Conservation (phyloP, 169 alveolate species). For the Blepharisma undulans region DNA sequence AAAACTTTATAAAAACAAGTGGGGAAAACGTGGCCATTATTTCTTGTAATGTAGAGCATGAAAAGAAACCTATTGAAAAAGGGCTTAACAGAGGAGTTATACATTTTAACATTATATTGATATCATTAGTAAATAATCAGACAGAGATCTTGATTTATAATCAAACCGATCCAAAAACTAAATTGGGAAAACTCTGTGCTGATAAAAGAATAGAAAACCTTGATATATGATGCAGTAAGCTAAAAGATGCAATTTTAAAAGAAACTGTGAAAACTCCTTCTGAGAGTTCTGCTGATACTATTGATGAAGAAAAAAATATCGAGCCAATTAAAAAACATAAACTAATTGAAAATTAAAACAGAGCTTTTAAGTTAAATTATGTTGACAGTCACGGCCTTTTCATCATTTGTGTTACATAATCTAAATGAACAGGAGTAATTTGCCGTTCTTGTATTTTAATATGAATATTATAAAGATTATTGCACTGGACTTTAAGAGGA, state of each 20-base stretch:
- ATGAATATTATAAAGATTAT: background rate
- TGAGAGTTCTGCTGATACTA: background rate
- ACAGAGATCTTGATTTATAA: constrained; percentile 10
- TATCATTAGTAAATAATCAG: background rate
- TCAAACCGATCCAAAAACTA: constrained; percentile 31
- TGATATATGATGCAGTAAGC: background rate
- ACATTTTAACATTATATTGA: background rate
- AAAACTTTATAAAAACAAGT: background rate
- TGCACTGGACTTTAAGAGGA: background rate
- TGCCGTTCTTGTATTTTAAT: background rate
- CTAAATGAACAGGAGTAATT: background rate
- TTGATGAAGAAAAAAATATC: background rate
- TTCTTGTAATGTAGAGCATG: background rate
- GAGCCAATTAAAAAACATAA: background rate
- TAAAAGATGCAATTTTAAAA: background rate
- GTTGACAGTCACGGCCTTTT: background rate
- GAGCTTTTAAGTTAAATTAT: background rate
- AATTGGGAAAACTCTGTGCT: background rate
- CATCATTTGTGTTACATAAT: background rate
- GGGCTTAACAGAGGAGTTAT: constrained; percentile 8
- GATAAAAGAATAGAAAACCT: background rate
- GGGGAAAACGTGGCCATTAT: background rate
- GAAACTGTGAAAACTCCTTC: background rate
- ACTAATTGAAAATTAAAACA: background rate
- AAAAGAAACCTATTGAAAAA: constrained; percentile 3